These are phyloP conservation scores for Cyphellophora europaea DNA, from an alignment of 2,329 filamentous ascomycete species.

Conservation along the genomic window DNA sequence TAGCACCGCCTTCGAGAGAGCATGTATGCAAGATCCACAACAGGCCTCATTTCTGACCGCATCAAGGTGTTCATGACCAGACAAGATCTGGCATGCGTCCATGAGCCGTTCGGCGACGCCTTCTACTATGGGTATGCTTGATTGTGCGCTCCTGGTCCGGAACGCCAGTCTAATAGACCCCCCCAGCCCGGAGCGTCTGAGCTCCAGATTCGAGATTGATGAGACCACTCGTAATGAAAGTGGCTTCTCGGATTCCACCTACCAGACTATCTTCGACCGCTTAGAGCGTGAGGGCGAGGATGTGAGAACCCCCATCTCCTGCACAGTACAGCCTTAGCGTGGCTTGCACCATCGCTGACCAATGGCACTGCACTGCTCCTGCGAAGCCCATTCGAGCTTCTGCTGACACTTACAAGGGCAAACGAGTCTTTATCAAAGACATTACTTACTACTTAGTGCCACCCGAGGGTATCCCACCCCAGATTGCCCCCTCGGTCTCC, in stretches of 20 bases:
- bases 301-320: constrained; percentile 37
- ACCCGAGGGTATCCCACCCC: constrained; percentile 57
- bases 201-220: constrained; percentile 68
- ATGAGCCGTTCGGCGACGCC: constrained; percentile 94
- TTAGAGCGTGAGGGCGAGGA: constrained; percentile 64
- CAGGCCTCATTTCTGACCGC: constrained; percentile 8
- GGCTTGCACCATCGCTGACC: constrained; percentile 13
- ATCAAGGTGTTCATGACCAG: constrained; percentile 91
- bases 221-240: constrained; percentile 35
- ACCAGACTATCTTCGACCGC: constrained; percentile 60
- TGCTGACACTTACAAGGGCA: constrained; percentile 54
- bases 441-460: constrained; percentile 89
- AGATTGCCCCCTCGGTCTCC: constrained; percentile 67
- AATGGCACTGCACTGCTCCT: constrained; percentile 12
- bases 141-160: background rate
- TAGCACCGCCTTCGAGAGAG: constrained; percentile 94
- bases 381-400: constrained; percentile 3
- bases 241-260: constrained; percentile 36
- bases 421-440: constrained; percentile 95
- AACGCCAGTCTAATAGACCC: too few species aligned
- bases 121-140: constrained; percentile 59
- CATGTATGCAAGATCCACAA: constrained; percentile 32
- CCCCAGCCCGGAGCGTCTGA: constrained; percentile 75
- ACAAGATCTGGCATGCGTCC: constrained; percentile 71
- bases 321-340: constrained; percentile 16